Base-by-base conservation (phyloP, 179 eudicot genomes). In the Camellia oleifera region DNA sequence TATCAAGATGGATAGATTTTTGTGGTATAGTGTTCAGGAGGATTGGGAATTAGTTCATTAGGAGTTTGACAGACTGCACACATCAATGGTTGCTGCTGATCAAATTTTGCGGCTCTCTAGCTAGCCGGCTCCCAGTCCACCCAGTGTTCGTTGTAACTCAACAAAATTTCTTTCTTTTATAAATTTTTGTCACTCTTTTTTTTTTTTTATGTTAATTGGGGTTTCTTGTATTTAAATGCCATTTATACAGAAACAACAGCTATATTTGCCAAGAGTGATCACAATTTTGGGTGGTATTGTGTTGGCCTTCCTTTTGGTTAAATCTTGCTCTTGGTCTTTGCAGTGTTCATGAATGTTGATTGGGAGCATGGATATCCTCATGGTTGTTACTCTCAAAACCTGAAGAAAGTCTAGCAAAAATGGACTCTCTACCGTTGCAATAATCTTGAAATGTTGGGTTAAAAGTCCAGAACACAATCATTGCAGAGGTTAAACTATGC, bases 71-170 rank as follows among this genome's bases (percentile, higher is more conserved):
- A 32, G 40, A 32, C 40, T 32, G 40, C 40, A 32, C 40, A 40
- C 40, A 62, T 44, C n/a, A 9, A 4, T 18, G 3, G 52, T 45
- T 63, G 57, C 57, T 17, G 79, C 66, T 76, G 18, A 65, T 13
- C 63, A 26, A 42, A 75, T 60, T 75, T 75, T 75, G 79, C 65
- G 17, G 45, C 45, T 26, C 69, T 54, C 9, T 44, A 8, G 58
- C 13, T 63, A 45, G 40, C 32, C 61, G 11, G 64, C 46, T 76
- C 7, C 58, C 44, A 20, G 26, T 10, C n/a, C 79, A 62, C 42
- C 17, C 17, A 10, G 8, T 63, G 17, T 46, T 40, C 70, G 12
- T 63, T 76, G 64, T n/a, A 11, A 4, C 20, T 46, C 44, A 44
- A 48, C 11, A 40, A 45, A 46, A 17, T 62, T 1, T 40, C 62